phyloP scores from a whole-genome alignment of 1,284 basidiomycete species.

The Ganoderma lingzhi region DNA sequence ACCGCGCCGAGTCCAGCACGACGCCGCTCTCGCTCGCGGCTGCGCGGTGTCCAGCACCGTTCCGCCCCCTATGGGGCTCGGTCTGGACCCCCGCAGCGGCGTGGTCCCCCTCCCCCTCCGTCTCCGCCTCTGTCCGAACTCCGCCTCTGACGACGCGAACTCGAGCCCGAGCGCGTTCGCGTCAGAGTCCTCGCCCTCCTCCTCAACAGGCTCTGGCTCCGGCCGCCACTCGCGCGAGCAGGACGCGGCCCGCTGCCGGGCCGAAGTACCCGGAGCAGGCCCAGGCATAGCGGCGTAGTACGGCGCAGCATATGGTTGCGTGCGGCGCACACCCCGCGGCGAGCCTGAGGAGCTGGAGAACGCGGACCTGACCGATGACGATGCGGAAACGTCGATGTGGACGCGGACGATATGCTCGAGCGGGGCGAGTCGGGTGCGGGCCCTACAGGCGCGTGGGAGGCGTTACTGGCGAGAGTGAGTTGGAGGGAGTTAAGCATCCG shows the following conservation, averaged over 20 bases:
- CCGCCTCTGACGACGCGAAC: neutral
- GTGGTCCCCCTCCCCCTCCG: neutral
- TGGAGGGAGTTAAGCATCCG: slow-evolving; percentile 28
- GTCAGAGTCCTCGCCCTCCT: slow-evolving; percentile 24
- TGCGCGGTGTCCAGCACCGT: slow-evolving; percentile 14
- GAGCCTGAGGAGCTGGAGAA: slow-evolving; percentile 22
- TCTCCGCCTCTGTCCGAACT: slow-evolving; percentile 9
- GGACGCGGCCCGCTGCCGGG: slow-evolving; percentile 19
- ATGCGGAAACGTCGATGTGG: slow-evolving; percentile 25
- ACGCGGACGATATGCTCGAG: slow-evolving; percentile 29
- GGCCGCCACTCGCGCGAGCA: slow-evolving; percentile 20
- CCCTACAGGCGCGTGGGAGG: neutral
- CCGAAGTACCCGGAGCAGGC: neutral
- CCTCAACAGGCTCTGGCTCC: slow-evolving; percentile 28
- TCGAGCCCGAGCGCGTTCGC: slow-evolving; percentile 24
- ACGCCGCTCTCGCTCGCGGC: slow-evolving; percentile 26
- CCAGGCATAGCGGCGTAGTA: slow-evolving; percentile 48
- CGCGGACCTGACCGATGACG: slow-evolving; percentile 18
- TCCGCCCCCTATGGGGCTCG: slow-evolving; percentile 8
- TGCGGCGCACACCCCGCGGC: slow-evolving; percentile 39
- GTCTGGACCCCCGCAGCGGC: slow-evolving; percentile 11
- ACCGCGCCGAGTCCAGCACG: neutral
- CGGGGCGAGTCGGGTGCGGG: slow-evolving; percentile 23
- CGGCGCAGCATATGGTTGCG: slow-evolving; percentile 52
- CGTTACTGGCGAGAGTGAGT: slow-evolving; percentile 13